Base-by-base conservation (phyloP, 352 stramenopile genomes). In the Pythium insidiosum region DNA sequence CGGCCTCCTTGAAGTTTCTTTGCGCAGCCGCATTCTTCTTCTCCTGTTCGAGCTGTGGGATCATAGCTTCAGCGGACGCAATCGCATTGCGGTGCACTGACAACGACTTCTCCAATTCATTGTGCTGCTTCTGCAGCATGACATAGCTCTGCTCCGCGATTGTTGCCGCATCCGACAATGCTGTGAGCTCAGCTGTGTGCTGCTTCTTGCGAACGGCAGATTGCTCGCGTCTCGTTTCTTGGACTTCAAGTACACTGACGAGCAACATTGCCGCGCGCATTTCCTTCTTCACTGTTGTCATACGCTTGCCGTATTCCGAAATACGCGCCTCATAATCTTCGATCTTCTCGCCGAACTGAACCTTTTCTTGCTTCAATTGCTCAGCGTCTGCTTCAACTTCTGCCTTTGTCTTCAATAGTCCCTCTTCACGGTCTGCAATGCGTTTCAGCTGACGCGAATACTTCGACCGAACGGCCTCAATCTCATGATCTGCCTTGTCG, bases 1-100 rank as follows among this genome's bases (percentile, higher is more conserved):
- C 80, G 5, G 80, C 80, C 29, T 93, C 80, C 51, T 93, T 90
- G 47, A 93, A 93, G 52, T 93, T 89, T n/a, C 80, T 70, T 39
- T 88, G 68, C 11, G 77, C 54, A 24, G 77, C 80, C 20, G 80
- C 74, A 0, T 60, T 53, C 47, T 90, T 88, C 56, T 93, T 93
- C 37, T 93, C 80, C 31, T 80, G 61, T 36, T 90, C 80, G 10
- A 90, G 63, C 7, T 70, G 66, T 1, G 80, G 80, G 37, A 93
- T 84, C 64, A 87, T 84, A 9, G 77, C 63, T 33, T 86, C 73
- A 7, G 80, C 80, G 6, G 80, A 88, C 16, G 79, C 77, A 40
- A 90, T 88, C 11, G 79, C 73, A 50, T 88, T 90, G n/a, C 65
- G 68, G 42, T 88, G 75, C 34, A 87, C 70, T 13, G 59, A 58